phyloP scores from a whole-genome alignment of 106 monocot genomes.

The Ottelia alismoides region DNA sequence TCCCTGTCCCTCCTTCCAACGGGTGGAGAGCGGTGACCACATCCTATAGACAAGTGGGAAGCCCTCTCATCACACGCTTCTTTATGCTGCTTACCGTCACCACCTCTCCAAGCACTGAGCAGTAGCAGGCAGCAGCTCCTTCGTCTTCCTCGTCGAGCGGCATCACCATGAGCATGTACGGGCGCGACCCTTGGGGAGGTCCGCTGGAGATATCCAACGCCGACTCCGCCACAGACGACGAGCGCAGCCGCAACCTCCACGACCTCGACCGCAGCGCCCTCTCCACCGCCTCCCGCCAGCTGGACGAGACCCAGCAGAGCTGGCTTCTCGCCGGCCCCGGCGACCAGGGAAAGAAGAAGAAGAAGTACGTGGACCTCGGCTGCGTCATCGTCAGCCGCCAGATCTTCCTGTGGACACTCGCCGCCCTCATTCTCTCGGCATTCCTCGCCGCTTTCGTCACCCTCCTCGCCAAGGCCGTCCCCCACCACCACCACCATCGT shows the following conservation, averaged over 20 bases:
- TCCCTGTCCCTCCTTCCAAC: no score
- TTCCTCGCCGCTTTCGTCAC: conserved; percentile 47
- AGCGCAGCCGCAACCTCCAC: conserved; percentile 77
- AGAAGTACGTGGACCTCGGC: conserved; percentile 94
- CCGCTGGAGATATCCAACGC: conserved; percentile 80
- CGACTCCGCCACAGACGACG: conserved; percentile 82
- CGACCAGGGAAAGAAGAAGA: conserved; percentile 69
- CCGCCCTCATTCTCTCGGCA: conserved; percentile 33
- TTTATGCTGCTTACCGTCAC: no score
- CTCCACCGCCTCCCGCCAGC: conserved; percentile 38
- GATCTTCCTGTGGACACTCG: conserved; percentile 62
- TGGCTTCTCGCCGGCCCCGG: conserved; percentile 95
- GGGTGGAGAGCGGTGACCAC: no score
- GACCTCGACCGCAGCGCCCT: conserved; percentile 76
- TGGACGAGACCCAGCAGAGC: conserved; percentile 98
- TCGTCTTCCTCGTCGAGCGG: not conserved
- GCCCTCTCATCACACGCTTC: no score
- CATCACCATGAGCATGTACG: conserved; percentile 18
- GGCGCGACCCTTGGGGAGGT: conserved; percentile 60
- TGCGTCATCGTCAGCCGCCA: conserved; percentile 80
- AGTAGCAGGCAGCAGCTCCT: not conserved
- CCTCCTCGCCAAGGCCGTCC: conserved; percentile 36
- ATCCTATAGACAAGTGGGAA: no score
- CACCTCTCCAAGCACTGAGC: not conserved
- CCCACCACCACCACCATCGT: conserved; percentile 27